Base-by-base conservation (phyloP, 1,284 basidiomycete genomes). In the Tylopilus sp. region DNA sequence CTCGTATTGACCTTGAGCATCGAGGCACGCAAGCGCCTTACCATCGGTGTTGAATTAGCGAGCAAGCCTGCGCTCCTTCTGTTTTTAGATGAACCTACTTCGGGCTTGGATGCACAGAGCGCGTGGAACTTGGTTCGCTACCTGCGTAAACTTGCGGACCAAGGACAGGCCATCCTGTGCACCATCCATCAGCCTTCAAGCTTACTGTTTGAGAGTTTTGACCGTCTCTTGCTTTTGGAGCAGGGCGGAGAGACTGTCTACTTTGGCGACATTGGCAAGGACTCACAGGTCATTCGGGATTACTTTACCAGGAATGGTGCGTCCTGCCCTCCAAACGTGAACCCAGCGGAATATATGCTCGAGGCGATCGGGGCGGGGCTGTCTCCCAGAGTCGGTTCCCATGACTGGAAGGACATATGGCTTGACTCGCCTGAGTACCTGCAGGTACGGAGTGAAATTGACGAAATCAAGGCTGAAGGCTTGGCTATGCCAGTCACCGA, bases 21-120 rank as follows among this genome's bases (percentile, higher is more conserved):
- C 35, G 92, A 93, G 58, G 82, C 89, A 30, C 79, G 91, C 56
- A 96, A 96, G 68, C 84, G 91, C 7, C 74, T 89, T 36, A 93
- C 90, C 0, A 94, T 94, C 54, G 92, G 89, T 55, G 92, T 95
- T 45, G 92, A 96, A 67, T 73, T 93, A 4, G 89, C 89, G 3
- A 85, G 84, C 64, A 90, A 86, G 64, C 92, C 92, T 0, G 83
- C 85, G 51, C 74, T 94, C 19, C 76, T 96, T 1, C 74, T 95
- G 34, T 91, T 92, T 75, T 70, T 90, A 57, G 77, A 79, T 48
- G 78, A 79, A 59, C 78, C 77, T 11, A 80, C 77, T 1, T 79
- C 75, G 0, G 87, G 88, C 58, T 72, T 91, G 42, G 92, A 95
- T 61, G 87, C 86, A 12, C 91, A 89, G 61, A 80, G 83, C 42